Evolutionary conservation across 73 alveolate genomes (phyloP).

Genomic region (Urostyla sp.): DNA sequence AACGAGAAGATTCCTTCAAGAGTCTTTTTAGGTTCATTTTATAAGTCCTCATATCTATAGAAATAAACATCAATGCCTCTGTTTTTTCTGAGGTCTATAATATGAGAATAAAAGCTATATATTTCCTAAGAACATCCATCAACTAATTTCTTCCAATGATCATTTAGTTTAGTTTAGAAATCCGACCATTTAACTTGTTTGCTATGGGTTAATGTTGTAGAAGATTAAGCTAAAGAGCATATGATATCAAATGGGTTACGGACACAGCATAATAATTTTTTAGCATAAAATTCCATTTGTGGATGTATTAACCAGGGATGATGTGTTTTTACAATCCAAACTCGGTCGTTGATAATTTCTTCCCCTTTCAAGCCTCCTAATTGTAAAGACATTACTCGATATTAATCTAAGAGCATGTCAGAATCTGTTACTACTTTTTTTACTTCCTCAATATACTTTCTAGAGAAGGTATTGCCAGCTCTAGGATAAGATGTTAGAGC

Average conservation of each 20-base stretch:
- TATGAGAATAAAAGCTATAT: conserved; percentile 1
- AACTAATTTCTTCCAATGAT: neutral
- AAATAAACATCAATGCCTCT: conserved; percentile 12
- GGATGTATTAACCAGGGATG: neutral
- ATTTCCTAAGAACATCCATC: neutral
- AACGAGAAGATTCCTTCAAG: conserved; percentile 5
- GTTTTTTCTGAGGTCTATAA: neutral
- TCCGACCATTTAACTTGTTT: neutral
- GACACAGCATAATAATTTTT: neutral
- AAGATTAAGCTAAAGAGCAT: neutral
- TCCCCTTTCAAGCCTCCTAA: neutral
- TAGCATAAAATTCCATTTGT: neutral
- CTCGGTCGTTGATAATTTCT: neutral
- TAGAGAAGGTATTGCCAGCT: neutral
- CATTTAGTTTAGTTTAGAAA: neutral
- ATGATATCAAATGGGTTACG: neutral
- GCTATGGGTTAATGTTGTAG: conserved; percentile 18
- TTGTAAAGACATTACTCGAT: neutral
- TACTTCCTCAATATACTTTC: neutral
- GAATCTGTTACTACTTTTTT: neutral
- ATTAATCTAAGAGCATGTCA: neutral
- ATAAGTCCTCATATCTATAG: conserved; percentile 61
- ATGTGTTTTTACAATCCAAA: neutral
- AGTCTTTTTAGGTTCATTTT: conserved; percentile 18
- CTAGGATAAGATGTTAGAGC: neutral